These are phyloP conservation scores for Begonia masoniana DNA, from an alignment of 306 rosid genomes.

Conservation along the genomic window DNA sequence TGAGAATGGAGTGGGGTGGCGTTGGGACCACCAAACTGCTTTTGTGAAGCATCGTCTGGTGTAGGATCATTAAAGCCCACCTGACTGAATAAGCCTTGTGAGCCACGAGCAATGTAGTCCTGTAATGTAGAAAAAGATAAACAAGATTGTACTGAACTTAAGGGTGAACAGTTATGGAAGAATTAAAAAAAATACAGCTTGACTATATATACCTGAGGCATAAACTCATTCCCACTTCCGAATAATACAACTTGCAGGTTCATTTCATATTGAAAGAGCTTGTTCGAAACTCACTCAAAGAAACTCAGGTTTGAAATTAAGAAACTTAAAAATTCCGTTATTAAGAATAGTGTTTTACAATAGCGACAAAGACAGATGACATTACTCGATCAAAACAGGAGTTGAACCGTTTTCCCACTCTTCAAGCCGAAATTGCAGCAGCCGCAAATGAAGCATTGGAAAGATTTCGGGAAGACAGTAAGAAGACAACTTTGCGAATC, in stretches of 20 bases:
- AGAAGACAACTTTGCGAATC: too few relatives aligned
- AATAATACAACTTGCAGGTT: conserved; percentile 28
- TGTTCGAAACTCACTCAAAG: conserved; percentile 29
- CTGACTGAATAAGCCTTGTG: conserved; percentile 91
- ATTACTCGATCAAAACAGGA: too few relatives aligned
- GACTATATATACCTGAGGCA: conserved; percentile 71
- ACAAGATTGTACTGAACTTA: neutral
- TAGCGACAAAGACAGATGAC: too few relatives aligned
- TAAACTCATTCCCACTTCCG: conserved; percentile 90
- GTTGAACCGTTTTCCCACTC: too few relatives aligned
- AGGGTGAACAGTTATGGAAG: neutral
- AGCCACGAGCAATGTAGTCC: conserved; percentile 93
- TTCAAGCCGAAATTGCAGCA: too few relatives aligned
- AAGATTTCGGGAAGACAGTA: too few relatives aligned
- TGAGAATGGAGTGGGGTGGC: conserved; percentile 90
- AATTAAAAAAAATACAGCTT: neutral
- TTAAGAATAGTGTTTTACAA: neutral
- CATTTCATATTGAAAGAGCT: conserved; percentile 37
- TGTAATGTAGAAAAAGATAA: conserved; percentile 16
- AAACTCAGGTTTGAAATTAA: conserved; percentile 27
- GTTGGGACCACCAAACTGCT: conserved; percentile 64
- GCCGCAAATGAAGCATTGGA: too few relatives aligned
- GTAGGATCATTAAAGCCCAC: conserved; percentile 83
- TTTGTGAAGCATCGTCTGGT: conserved; percentile 80
- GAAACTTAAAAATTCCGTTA: neutral